Conservation (phyloP, 2,329 filamentous ascomycete species). For the Colletotrichum falcatum region DNA sequence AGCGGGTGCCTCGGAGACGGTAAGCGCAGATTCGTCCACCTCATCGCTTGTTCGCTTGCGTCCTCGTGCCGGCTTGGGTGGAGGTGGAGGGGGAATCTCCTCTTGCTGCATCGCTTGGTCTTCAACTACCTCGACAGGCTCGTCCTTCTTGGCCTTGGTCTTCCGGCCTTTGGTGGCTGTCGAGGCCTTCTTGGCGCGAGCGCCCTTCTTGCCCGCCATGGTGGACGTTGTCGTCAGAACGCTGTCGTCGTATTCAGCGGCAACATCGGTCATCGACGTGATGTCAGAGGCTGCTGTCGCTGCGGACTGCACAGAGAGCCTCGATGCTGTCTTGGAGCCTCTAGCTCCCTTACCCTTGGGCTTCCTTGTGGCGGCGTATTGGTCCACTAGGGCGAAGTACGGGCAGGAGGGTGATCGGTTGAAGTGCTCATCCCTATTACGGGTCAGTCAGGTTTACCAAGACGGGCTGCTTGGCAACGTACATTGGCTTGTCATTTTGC, state of each 20-base stretch:
- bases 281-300: conserved; percentile 63
- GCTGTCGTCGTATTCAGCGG: conserved; percentile 67
- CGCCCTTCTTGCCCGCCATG: conserved; percentile 64
- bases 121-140: conserved; percentile 58
- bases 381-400: conserved; percentile 80
- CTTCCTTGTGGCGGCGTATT: conserved; percentile 68
- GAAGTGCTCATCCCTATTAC: conserved; percentile 82
- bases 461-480: conserved; percentile 50
- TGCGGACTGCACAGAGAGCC: conserved; percentile 70
- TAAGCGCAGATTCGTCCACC: conserved; percentile 61
- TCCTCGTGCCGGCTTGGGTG: conserved; percentile 60
- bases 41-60: conserved; percentile 74
- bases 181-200: conserved; percentile 67
- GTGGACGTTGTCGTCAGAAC: conserved; percentile 70
- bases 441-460: not conserved
- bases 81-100: conserved; percentile 50
- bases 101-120: conserved; percentile 48
- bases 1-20: conserved; percentile 60
- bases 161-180: conserved; percentile 66
- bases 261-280: conserved; percentile 60
- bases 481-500: conserved; percentile 88
- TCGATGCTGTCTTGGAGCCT: conserved; percentile 74
- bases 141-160: conserved; percentile 63
- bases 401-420: conserved; percentile 81
- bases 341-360: conserved; percentile 66